Evolutionary conservation across 345 rosid species (phyloP), one percentile per base, ranked within the genome.

Genomic region (Pugionium cornutum): DNA sequence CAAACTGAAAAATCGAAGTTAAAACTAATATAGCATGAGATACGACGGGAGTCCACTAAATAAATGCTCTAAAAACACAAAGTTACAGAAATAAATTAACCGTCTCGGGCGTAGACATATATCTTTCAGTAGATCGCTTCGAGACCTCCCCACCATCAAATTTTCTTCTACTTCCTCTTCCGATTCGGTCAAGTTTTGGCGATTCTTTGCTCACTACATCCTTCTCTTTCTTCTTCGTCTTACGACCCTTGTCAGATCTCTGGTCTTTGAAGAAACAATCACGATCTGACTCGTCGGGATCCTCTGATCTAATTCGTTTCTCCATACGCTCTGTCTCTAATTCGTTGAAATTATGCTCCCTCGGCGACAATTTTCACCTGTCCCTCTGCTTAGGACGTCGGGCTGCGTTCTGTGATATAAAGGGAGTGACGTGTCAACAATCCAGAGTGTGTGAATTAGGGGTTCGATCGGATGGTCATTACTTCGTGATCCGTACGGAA

Each of bases 301-400:
- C 65, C 9, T 0, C 53, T 27, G n/a, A 34, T 50, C 64, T 63
- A 33, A 39, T 27, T 33, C 58, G 69, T 28, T 71, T 71, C 10
- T 70, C 75, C 75, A 62, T 62, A 6, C 25, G 3, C 25, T 31
- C 59, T 25, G 7, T 9, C 45, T 43, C 43, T 39, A 18, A 18
- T 18, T 18, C 18, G 18, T 18, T 18, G 18, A 18, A 18, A 18
- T 18, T 18, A 18, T 18, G 18, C 50, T n/a, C 5, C 30, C 37
- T 57, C 42, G 37, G 30, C 49, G 18, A 18, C 18, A 18, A 18
- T 18, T 18, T 18, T 18, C 18, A 18, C 18, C 18, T 18, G 18
- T 18, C 18, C 18, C 18, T 18, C 18, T 18, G 18, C 18, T 18
- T 0, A 18, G 18, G 18, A 18, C 18, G 18, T 18, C 18, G 18